These are phyloP conservation scores for Colletotrichum spinosum DNA, from an alignment of 2,329 filamentous ascomycete genomes.

Conservation along the genomic window DNA sequence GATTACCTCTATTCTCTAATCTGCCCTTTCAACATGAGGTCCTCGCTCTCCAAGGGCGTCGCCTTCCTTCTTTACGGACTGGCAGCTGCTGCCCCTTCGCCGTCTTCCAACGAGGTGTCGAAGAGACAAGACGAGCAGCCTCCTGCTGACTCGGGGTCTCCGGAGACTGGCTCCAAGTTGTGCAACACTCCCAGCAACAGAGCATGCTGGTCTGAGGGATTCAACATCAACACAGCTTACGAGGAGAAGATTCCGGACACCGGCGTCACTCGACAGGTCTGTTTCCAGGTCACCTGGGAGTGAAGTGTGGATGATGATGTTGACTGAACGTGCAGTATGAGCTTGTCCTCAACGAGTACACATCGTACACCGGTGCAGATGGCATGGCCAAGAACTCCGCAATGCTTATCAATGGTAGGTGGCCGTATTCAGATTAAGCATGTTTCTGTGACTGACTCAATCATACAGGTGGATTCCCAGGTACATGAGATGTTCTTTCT, in stretches of 20 bases:
- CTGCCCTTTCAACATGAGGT: conserved; percentile 23
- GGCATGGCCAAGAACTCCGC: conserved; percentile 38
- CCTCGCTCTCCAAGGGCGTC: conserved; percentile 23
- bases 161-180: conserved; percentile 12
- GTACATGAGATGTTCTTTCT: not conserved
- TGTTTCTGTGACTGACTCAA: not conserved
- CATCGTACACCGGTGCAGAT: conserved; percentile 35
- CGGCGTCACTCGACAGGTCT: conserved; percentile 35
- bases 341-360: conserved; percentile 36
- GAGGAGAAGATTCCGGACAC: conserved; percentile 48
- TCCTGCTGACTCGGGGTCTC: not conserved
- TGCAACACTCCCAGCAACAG: conserved; percentile 42
- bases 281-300: not conserved
- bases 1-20: not conserved
- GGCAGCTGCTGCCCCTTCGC: conserved; percentile 11
- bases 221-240: conserved; percentile 44
- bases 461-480: conserved; percentile 37
- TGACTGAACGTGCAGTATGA: conserved; percentile 31
- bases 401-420: conserved; percentile 42
- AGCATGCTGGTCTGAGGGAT: conserved; percentile 42
- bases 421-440: too few species aligned
- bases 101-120: conserved; percentile 1
- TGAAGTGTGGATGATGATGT: not conserved
- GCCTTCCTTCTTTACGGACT: conserved; percentile 28
- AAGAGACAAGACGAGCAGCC: conserved; percentile 20